A percentile compares a stretch with the other conserved stretches of the same genome.
phyloP scores from a whole-genome alignment of 257 asterid genomes.

The Penstemon newberryi region DNA sequence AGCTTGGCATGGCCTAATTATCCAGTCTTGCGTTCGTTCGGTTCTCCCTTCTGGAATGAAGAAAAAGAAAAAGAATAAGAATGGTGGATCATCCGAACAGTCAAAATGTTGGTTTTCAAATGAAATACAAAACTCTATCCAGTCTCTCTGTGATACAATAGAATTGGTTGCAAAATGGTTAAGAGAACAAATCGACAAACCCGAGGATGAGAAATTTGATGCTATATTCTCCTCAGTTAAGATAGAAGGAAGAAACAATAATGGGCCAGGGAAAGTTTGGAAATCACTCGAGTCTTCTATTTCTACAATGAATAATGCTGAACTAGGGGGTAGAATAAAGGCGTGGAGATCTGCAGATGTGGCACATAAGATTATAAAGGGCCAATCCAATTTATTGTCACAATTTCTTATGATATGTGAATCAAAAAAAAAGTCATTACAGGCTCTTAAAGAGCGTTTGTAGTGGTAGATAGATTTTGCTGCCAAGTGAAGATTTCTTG shows the following conservation, averaged over 20 bases:
- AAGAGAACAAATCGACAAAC: conserved; percentile 52
- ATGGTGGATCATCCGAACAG: conserved; percentile 56
- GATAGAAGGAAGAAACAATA: conserved; percentile 21
- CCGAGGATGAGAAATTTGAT: conserved; percentile 48
- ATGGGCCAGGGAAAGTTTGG: conserved; percentile 72
- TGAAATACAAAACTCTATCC: conserved; percentile 60
- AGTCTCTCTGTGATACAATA: conserved; percentile 55
- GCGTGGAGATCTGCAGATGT: conserved; percentile 68
- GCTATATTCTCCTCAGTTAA: conserved; percentile 50
- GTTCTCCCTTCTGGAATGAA: conserved; percentile 72
- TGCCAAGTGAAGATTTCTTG: conserved; percentile 20
- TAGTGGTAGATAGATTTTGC: conserved; percentile 32
- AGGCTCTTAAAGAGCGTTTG: conserved; percentile 47
- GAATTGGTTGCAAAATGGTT: conserved; percentile 63
- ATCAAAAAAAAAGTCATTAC: conserved; percentile 48
- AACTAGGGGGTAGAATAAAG: conserved; percentile 64
- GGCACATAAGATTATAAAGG: conserved; percentile 45
- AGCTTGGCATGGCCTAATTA: conserved; percentile 80
- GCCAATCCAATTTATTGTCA: conserved; percentile 49
- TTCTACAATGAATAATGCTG: conserved; percentile 42
- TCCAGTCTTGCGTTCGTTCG: conserved; percentile 70
- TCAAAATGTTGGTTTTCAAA: conserved; percentile 40
- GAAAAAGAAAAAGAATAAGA: conserved; percentile 59
- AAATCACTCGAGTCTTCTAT: conserved; percentile 42
- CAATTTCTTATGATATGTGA: conserved; percentile 68